Base-by-base conservation (phyloP, 1,284 basidiomycete genomes). In the Malassezia vespertilionis region DNA sequence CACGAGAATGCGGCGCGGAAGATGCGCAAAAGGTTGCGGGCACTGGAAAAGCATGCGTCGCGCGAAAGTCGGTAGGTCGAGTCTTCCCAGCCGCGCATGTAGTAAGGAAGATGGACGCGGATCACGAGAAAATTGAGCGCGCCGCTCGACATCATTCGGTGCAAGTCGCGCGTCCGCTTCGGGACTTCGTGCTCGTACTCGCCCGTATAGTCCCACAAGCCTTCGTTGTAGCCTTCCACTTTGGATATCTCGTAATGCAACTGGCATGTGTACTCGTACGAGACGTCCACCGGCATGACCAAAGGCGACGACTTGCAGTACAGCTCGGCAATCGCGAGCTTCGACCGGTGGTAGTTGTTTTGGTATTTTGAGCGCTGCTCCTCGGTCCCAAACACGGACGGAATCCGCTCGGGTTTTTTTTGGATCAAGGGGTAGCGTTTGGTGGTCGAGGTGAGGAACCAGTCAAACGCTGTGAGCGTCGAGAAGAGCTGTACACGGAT, bases 61-160 rank as follows among this genome's bases (percentile, higher is more conserved):
- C 60, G 49, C 17, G 63, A 65, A 23, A 57, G 49, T 26, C 52
- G 54, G 49, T 61, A 63, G 24, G 38, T 48, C 10, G 53, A 44
- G 24, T 61, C 53, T 15, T 56, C 52, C 63, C 63, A 65, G 14
- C 61, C 59, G 34, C 59, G 61, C 15, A 65, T 55, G 44, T 65
- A 65, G 48, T 55, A 65, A n/a, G 50, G 57, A 35, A 63, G 61
- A 51, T 65, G 63, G 30, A 65, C 43, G 5, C 40, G 44, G 15
- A 55, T 28, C 15, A 47, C 23, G 7, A 47, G 37, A 10, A 27
- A 52, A 26, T 45, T 15, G 2, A 54, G 27, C n/a, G 39, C 14
- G 10, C 46, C 23, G 40, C 49, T 10, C 11, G 34, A 33, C 52
- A 45, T 37, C 42, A 38, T 38, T 43, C 44, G 44, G 44, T 57